Percentiles rank a stretch among this genome's conserved stretches.
Evolutionary conservation across 345 rosid genomes (phyloP).

Genomic region (Eucalyptus caleyi): DNA sequence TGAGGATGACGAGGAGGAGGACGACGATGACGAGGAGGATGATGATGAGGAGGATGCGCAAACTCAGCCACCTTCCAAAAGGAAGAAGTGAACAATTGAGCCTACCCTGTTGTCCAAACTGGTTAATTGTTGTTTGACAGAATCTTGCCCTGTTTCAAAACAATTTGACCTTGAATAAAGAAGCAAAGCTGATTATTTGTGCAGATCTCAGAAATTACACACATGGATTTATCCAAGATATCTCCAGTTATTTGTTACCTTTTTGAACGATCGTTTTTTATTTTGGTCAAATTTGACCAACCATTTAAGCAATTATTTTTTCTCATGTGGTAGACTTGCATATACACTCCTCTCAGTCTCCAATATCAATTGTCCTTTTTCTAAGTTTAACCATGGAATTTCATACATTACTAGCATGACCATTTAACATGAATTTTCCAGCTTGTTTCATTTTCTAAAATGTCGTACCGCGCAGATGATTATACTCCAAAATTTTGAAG

Average conservation of each 20-base stretch:
- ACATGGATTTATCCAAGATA: background rate
- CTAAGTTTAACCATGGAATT: background rate
- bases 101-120: background rate
- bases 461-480: background rate
- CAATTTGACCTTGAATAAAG: background rate
- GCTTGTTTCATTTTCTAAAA: background rate
- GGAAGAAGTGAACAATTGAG: background rate
- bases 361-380: background rate
- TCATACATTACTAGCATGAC: background rate
- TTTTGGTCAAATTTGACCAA: background rate
- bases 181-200: background rate
- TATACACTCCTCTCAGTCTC: background rate
- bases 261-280: background rate
- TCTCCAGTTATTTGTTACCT: background rate
- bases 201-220: background rate
- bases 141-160: background rate
- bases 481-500: background rate
- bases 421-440: background rate
- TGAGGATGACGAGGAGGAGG: accelerated
- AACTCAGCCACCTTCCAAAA: background rate
- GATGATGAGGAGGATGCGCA: background rate
- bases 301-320: background rate
- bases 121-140: background rate
- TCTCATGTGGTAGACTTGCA: background rate
- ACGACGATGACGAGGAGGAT: background rate